phyloP scores from a whole-genome alignment of 2,329 filamentous ascomycete species.

The Cladophialophora chaetospira region DNA sequence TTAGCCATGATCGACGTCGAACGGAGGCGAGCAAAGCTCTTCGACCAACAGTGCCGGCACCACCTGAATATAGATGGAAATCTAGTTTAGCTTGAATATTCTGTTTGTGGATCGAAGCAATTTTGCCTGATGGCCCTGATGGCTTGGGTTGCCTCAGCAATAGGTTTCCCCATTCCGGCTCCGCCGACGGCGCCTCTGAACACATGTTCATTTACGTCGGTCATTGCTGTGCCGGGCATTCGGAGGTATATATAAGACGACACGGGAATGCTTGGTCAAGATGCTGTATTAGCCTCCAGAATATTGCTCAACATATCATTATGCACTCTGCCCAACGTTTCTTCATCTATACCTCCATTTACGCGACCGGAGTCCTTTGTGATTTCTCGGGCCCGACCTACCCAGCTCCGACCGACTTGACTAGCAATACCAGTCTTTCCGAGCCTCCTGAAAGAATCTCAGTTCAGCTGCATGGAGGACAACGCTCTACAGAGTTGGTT shows the following conservation, averaged over 20 bases:
- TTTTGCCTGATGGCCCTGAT: too few species aligned
- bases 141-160: too few species aligned
- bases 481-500: too few species aligned
- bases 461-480: constrained; percentile 35
- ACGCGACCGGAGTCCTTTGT: constrained; percentile 11
- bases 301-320: not conserved
- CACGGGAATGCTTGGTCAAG: too few species aligned
- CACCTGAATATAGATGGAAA: too few species aligned
- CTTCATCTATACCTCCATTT: not conserved
- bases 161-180: too few species aligned
- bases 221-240: too few species aligned
- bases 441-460: constrained; percentile 40
- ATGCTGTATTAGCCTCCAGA: not conserved
- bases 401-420: constrained; percentile 41
- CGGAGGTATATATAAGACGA: too few species aligned
- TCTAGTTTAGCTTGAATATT: too few species aligned
- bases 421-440: constrained; percentile 39
- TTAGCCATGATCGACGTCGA: not conserved
- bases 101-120: too few species aligned
- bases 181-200: too few species aligned
- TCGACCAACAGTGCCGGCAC: not conserved
- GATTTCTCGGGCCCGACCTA: constrained; percentile 39
- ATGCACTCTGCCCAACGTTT: not conserved
- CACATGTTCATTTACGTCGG: too few species aligned
- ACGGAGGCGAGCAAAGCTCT: not conserved